Percentiles rank a stretch among this genome's conserved stretches.
These are phyloP conservation scores for Prillingera fragicola DNA, from an alignment of 1,284 basidiomycete species.

Conservation along the genomic window DNA sequence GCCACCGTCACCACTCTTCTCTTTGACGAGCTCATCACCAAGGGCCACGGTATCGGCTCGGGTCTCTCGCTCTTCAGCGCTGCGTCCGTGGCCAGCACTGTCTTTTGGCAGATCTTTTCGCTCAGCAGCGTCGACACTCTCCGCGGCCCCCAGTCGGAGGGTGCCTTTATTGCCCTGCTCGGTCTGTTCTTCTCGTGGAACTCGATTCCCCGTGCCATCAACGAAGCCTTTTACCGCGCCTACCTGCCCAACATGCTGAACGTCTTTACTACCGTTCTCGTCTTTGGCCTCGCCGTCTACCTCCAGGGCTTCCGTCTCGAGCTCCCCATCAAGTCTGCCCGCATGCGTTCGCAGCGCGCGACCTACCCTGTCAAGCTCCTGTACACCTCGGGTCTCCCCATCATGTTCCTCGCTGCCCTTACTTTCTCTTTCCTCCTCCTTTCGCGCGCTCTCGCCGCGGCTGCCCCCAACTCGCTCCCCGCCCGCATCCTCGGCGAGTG, in stretches of 20 bases:
- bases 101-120: constrained; percentile 98
- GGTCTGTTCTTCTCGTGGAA: constrained; percentile 97
- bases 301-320: constrained; percentile 97
- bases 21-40: constrained; percentile 95
- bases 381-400: constrained; percentile 98
- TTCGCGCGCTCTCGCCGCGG: constrained; percentile 82
- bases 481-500: constrained; percentile 86
- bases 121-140: constrained; percentile 97
- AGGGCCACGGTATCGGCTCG: constrained; percentile 95
- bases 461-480: constrained; percentile 86
- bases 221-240: constrained; percentile 96
- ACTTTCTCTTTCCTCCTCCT: constrained; percentile 93
- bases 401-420: constrained; percentile 93
- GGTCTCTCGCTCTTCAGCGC: constrained; percentile 98
- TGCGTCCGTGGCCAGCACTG: constrained; percentile 98
- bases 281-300: constrained; percentile 96
- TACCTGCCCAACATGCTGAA: constrained; percentile 97
- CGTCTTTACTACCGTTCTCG: constrained; percentile 80
- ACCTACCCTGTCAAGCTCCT: constrained; percentile 96
- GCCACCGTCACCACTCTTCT: constrained; percentile 94
- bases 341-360: constrained; percentile 88
- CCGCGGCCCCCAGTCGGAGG: constrained; percentile 95
- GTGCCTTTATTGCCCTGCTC: constrained; percentile 91
- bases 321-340: constrained; percentile 94
- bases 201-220: constrained; percentile 91